Percentiles rank a stretch among this genome's conserved stretches.
These are phyloP conservation scores for Colletotrichum sp. DNA, from an alignment of 2,329 filamentous ascomycete genomes.

Conservation along the genomic window DNA sequence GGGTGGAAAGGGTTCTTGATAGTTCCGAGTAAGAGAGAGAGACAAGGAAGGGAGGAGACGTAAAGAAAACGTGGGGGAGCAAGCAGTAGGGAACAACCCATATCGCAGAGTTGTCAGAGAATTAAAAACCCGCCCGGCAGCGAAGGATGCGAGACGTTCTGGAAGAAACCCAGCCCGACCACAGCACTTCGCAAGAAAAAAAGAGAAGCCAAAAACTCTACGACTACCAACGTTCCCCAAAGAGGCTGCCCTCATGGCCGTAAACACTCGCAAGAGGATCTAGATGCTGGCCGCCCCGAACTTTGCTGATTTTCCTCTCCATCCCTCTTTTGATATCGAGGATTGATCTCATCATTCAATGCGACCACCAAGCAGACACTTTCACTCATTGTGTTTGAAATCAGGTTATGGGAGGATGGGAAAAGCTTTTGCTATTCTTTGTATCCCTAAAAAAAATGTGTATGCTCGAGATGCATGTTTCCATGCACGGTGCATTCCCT, in stretches of 20 bases:
- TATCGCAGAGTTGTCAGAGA: slow-evolving; percentile 2
- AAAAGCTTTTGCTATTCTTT: background rate
- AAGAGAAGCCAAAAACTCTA: background rate
- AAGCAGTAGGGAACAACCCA: slow-evolving; percentile 1
- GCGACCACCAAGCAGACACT: background rate
- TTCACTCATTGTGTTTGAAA: too few relatives aligned
- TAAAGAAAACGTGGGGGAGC: background rate
- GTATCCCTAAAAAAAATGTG: background rate
- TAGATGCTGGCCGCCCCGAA: background rate
- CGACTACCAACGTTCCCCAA: background rate
- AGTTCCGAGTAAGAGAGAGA: background rate
- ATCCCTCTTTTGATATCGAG: background rate
- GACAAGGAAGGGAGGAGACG: background rate
- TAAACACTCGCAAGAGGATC: background rate
- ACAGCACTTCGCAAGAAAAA: background rate
- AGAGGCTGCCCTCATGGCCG: background rate
- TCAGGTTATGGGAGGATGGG: background rate
- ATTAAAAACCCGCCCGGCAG: background rate
- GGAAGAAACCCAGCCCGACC: background rate
- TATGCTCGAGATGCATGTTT: background rate
- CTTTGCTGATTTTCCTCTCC: background rate
- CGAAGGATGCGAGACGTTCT: slow-evolving; percentile 10
- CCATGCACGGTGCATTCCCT: background rate
- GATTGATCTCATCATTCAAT: background rate
- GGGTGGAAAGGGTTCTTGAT: background rate